Conservation (phyloP, 805 yeast species). For the Lachancea dasiensis region DNA sequence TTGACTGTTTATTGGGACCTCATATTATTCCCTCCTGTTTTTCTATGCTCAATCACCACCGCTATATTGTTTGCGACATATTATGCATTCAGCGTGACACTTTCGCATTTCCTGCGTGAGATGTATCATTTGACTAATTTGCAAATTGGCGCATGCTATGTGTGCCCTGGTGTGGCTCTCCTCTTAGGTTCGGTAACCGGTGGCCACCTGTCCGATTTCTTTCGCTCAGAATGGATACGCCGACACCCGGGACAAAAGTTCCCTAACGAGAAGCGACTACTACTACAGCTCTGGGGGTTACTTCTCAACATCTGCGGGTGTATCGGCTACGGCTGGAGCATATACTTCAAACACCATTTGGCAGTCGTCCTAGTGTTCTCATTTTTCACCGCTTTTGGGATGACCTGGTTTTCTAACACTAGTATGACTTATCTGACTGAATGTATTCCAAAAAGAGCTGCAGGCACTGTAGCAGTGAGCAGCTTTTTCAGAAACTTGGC, state of each 20-base stretch:
- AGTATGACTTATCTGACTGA: conserved; percentile 51
- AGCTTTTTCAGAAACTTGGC: conserved; percentile 48
- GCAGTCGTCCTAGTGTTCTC: conserved; percentile 39
- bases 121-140: conserved; percentile 35
- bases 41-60: conserved; percentile 41
- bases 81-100: conserved; percentile 48
- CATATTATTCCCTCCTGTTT: conserved; percentile 39
- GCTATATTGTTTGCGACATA: conserved; percentile 50
- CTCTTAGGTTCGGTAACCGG: conserved; percentile 44
- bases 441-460: conserved; percentile 43
- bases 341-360: conserved; percentile 36
- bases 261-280: conserved; percentile 43
- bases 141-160: conserved; percentile 40
- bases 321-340: conserved; percentile 49
- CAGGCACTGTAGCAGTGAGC: conserved; percentile 48
- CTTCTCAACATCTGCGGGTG: conserved; percentile 39
- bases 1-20: conserved; percentile 34
- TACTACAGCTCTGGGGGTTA: conserved; percentile 41
- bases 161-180: conserved; percentile 49
- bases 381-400: conserved; percentile 45
- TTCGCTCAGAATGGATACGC: conserved; percentile 29
- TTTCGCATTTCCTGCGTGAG: conserved; percentile 36
- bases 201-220: conserved; percentile 42
- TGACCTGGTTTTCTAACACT: conserved; percentile 50
- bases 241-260: conserved; percentile 26